Evolutionary conservation across 2,329 filamentous ascomycete genomes (phyloP).

Genomic region (Harringtonia aguacate): DNA sequence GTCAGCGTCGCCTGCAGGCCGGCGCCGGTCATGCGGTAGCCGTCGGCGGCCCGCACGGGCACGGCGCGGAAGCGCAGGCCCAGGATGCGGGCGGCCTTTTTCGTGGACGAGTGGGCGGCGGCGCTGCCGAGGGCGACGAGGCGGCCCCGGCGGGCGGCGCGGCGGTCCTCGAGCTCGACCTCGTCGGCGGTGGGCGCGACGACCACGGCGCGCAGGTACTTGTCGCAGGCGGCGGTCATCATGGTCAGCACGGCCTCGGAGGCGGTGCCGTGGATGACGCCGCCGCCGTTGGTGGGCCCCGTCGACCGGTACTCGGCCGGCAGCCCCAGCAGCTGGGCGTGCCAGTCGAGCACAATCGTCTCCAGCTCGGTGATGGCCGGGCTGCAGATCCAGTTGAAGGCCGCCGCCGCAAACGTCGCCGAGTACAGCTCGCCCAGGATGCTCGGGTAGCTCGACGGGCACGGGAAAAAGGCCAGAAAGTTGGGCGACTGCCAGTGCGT

Average conservation of each 20-base stretch:
- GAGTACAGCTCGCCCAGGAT: slow-evolving; percentile 92
- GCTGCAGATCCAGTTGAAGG: slow-evolving; percentile 96
- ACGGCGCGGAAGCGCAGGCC: slow-evolving; percentile 73
- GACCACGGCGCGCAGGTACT: slow-evolving; percentile 46
- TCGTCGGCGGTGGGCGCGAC: slow-evolving; percentile 17
- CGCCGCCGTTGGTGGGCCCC: slow-evolving; percentile 62
- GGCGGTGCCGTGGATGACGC: slow-evolving; percentile 89
- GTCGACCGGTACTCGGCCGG: slow-evolving; percentile 65
- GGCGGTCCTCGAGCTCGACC: slow-evolving; percentile 57
- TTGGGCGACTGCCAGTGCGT: slow-evolving; percentile 91
- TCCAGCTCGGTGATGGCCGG: slow-evolving; percentile 89
- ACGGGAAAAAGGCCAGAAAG: slow-evolving; percentile 94
- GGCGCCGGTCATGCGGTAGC: slow-evolving; percentile 59
- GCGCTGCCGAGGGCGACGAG: slow-evolving; percentile 75
- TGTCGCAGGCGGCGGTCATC: slow-evolving; percentile 78
- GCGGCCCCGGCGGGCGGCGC: slow-evolving; percentile 53
- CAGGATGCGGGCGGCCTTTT: slow-evolving; percentile 78
- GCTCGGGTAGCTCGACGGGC: slow-evolving; percentile 67
- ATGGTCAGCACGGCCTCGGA: slow-evolving; percentile 80
- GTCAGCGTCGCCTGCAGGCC: slow-evolving; percentile 52
- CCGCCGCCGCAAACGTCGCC: slow-evolving; percentile 76
- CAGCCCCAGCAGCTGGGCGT: slow-evolving; percentile 64
- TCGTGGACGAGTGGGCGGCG: slow-evolving; percentile 71
- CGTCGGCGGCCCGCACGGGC: slow-evolving; percentile 47
- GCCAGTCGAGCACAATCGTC: slow-evolving; percentile 87